These are phyloP conservation scores for Boletus reticulatus DNA, from an alignment of 768 basidiomycete species.

Conservation along the genomic window DNA sequence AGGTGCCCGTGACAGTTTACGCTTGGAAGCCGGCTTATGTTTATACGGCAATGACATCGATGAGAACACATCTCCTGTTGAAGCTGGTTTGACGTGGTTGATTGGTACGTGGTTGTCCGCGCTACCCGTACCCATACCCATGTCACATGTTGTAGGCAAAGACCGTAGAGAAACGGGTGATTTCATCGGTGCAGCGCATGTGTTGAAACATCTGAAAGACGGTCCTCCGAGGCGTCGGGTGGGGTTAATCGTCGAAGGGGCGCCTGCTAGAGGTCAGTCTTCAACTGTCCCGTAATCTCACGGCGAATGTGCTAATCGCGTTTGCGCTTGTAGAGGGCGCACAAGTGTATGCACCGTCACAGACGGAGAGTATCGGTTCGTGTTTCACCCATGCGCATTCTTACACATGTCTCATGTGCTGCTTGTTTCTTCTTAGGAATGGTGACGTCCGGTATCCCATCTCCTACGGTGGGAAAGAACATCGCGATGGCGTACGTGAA, in stretches of 20 bases:
- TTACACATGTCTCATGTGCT: not conserved
- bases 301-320: not conserved
- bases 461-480: slow-evolving; percentile 84
- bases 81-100: slow-evolving; percentile 91
- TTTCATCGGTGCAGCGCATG: slow-evolving; percentile 78
- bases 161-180: slow-evolving; percentile 65
- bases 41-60: slow-evolving; percentile 93
- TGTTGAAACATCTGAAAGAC: slow-evolving; percentile 74
- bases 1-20: slow-evolving; percentile 90
- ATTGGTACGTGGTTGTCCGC: slow-evolving; percentile 58
- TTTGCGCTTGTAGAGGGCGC: slow-evolving; percentile 60
- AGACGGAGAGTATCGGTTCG: slow-evolving; percentile 60
- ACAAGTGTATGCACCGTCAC: slow-evolving; percentile 59
- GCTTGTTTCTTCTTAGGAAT: slow-evolving; percentile 37
- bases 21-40: slow-evolving; percentile 96
- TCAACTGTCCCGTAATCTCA: not conserved
- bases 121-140: not conserved
- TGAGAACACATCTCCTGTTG: slow-evolving; percentile 81
- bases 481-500: slow-evolving; percentile 95
- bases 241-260: slow-evolving; percentile 78
- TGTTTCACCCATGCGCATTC: slow-evolving; percentile 10
- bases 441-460: slow-evolving; percentile 95
- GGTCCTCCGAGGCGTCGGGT: slow-evolving; percentile 78
- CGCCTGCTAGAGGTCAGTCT: slow-evolving; percentile 75
- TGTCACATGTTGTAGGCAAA: slow-evolving; percentile 54